These are phyloP conservation scores for Annulohypoxylon maeteangense DNA, from an alignment of 495 filamentous ascomycete genomes.

Conservation along the genomic window DNA sequence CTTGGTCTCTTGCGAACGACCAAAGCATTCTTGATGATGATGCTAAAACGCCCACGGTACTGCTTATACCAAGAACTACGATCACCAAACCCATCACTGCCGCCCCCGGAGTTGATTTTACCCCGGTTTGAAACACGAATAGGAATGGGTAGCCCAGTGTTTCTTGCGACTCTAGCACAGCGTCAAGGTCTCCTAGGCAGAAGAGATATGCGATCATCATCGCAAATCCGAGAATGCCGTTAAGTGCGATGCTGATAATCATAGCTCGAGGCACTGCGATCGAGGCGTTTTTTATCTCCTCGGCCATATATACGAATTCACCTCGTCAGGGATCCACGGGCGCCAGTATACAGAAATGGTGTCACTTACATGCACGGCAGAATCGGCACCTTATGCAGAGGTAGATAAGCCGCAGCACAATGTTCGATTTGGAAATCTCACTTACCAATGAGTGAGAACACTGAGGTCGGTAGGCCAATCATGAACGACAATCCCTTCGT, in stretches of 20 bases:
- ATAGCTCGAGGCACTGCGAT: constrained; percentile 66
- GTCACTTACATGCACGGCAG: constrained; percentile 59
- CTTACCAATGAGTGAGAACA: constrained; percentile 22
- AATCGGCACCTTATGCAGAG: constrained; percentile 57
- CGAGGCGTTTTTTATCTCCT: constrained; percentile 68
- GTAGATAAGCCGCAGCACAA: neutral
- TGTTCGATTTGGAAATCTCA: neutral
- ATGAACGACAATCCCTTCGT: constrained; percentile 63
- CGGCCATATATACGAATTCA: constrained; percentile 54
- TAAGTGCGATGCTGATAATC: constrained; percentile 60
- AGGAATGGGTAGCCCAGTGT: constrained; percentile 60
- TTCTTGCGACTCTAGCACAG: constrained; percentile 45
- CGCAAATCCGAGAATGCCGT: constrained; percentile 61
- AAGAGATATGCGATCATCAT: constrained; percentile 66
- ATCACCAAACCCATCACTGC: constrained; percentile 50
- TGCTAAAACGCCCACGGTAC: constrained; percentile 52
- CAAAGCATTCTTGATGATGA: constrained; percentile 64
- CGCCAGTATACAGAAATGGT: neutral
- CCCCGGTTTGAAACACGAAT: constrained; percentile 52
- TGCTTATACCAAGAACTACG: constrained; percentile 49
- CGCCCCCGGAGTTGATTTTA: constrained; percentile 47
- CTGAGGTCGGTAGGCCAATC: constrained; percentile 58
- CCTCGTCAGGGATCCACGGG: neutral
- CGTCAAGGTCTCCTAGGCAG: constrained; percentile 62
- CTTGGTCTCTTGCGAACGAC: constrained; percentile 58